Percentiles rank a stretch among this genome's conserved stretches.
Evolutionary conservation across 768 basidiomycete genomes (phyloP).

Genomic region (Rossbeevera mucosa): DNA sequence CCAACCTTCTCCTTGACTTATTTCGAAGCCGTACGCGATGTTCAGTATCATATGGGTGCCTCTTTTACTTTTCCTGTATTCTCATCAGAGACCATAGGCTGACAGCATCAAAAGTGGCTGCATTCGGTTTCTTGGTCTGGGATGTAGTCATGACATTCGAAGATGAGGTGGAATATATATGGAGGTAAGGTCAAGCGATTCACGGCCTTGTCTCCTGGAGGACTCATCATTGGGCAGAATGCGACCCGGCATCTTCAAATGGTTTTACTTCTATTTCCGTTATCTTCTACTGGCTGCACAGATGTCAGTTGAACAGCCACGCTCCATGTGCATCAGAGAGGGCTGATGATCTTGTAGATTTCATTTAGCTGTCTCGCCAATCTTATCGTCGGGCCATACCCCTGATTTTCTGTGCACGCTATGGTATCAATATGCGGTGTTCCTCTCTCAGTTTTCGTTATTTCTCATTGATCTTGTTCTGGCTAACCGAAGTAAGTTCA

Average conservation of each 20-base stretch:
- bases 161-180: slow-evolving; percentile 28
- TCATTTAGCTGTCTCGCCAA: slow-evolving; percentile 5
- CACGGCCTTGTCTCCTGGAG: neutral
- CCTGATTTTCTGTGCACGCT: slow-evolving; percentile 8
- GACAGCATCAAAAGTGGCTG: slow-evolving; percentile 20
- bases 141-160: slow-evolving; percentile 26
- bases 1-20: slow-evolving; percentile 3
- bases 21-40: slow-evolving; percentile 3
- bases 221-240: slow-evolving; percentile 7
- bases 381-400: slow-evolving; percentile 7
- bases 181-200: slow-evolving; percentile 22
- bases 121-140: slow-evolving; percentile 24
- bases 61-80: neutral
- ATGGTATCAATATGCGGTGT: slow-evolving; percentile 9
- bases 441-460: slow-evolving; percentile 6
- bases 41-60: slow-evolving; percentile 11
- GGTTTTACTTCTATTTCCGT: slow-evolving; percentile 19
- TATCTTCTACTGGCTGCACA: slow-evolving; percentile 13
- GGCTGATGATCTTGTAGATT: slow-evolving; percentile 3
- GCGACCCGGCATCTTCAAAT: slow-evolving; percentile 8
- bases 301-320: slow-evolving; percentile 5
- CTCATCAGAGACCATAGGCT: neutral
- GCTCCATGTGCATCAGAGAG: neutral
- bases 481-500: slow-evolving; percentile 22
- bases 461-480: slow-evolving; percentile 21